Conservation (phyloP, 2,329 filamentous ascomycete genomes). For the Cordyceps cicadae region DNA sequence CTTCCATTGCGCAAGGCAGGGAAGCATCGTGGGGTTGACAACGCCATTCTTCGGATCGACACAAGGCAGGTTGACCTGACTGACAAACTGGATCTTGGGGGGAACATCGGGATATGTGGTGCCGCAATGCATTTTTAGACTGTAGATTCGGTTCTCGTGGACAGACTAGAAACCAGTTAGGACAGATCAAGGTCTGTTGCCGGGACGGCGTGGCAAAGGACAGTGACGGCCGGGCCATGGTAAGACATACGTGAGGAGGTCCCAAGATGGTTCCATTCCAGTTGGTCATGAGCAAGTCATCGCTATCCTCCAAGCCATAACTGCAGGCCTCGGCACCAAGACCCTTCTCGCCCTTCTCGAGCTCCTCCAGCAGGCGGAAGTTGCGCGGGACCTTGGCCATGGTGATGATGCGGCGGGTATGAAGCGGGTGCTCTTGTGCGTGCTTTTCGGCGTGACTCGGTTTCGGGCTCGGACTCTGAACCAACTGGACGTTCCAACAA, state of each 20-base stretch:
- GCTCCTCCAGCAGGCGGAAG: conserved; percentile 91
- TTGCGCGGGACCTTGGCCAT: conserved; percentile 72
- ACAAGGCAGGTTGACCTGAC: conserved; percentile 92
- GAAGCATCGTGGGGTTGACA: conserved; percentile 77
- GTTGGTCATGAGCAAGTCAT: conserved; percentile 94
- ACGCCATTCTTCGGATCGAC: conserved; percentile 73
- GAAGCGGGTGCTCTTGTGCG: not conserved
- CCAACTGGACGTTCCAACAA: not conserved
- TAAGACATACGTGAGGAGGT: conserved; percentile 73
- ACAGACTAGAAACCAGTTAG: conserved; percentile 54
- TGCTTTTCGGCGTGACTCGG: not conserved
- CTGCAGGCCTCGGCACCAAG: conserved; percentile 94
- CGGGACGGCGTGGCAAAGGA: not conserved
- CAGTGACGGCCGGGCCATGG: not conserved
- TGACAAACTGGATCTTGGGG: conserved; percentile 85
- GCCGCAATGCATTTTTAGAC: conserved; percentile 92
- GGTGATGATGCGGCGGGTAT: conserved; percentile 23
- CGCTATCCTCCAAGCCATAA: conserved; percentile 87
- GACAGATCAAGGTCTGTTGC: not conserved
- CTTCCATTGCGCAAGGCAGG: conserved; percentile 84
- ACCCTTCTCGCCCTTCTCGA: conserved; percentile 98
- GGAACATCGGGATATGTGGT: conserved; percentile 81
- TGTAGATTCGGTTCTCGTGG: conserved; percentile 99
- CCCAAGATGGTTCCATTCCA: conserved; percentile 98
- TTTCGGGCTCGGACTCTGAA: not conserved